Conservation (phyloP, 305 asterid genomes). For the Lippia alba region DNA sequence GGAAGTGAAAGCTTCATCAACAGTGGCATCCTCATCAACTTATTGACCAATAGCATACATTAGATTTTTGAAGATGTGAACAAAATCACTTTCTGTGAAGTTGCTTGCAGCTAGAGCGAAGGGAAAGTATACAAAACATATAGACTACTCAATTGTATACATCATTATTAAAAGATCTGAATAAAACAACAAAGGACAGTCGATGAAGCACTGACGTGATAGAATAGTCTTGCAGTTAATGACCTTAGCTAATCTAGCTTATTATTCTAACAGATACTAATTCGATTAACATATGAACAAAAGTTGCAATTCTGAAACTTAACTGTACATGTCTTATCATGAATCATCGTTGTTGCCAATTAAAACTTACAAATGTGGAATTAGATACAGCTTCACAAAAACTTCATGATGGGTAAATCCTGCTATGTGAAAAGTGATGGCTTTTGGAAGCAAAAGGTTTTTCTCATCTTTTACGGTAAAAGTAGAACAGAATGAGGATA, state of each 20-base stretch:
- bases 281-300: constrained; percentile 3
- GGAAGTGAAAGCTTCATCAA: constrained; percentile 18
- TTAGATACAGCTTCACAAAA: neutral
- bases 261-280: constrained; percentile 12
- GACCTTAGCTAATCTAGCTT: neutral
- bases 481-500: no score
- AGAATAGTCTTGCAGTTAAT: constrained; percentile 15
- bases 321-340: neutral
- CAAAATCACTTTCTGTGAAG: neutral
- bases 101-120: neutral
- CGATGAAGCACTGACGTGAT: constrained; percentile 4
- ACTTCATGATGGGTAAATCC: neutral
- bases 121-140: constrained; percentile 24
- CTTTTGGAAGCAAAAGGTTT: no score
- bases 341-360: constrained; percentile 11
- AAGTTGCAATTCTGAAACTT: neutral
- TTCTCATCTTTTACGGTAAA: no score
- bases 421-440: no score
- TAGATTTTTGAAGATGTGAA: neutral
- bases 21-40: constrained; percentile 17
- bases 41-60: constrained; percentile 18
- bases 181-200: constrained; percentile 4
- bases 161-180: constrained; percentile 7
- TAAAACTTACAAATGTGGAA: constrained; percentile 19
- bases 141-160: neutral